Conservation (phyloP, 306 rosid genomes). For the Coriaria nepalensis region DNA sequence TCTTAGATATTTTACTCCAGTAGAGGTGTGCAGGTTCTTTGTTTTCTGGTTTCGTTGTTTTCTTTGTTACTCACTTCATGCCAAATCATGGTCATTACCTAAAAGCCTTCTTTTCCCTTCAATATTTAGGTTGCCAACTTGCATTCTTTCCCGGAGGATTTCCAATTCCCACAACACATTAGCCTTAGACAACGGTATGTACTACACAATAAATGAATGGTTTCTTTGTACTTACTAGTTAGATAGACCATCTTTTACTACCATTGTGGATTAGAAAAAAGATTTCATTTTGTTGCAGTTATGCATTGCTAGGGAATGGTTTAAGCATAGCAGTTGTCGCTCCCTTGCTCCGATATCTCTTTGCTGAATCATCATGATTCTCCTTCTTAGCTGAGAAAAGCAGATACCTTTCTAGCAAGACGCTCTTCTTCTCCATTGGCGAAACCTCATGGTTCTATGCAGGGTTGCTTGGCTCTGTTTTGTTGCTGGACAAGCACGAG, state of each 20-base stretch:
- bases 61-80: conserved; percentile 2
- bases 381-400: too few relatives aligned
- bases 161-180: conserved; percentile 60
- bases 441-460: too few relatives aligned
- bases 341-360: conserved; percentile 60
- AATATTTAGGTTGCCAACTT: conserved; percentile 64
- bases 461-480: too few relatives aligned
- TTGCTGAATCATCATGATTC: conserved; percentile 29
- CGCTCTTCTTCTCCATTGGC: too few relatives aligned
- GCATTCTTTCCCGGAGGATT: conserved; percentile 72
- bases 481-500: too few relatives aligned
- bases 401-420: too few relatives aligned
- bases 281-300: conserved; percentile 34
- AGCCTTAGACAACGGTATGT: conserved; percentile 79
- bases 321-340: conserved; percentile 80
- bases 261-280: neutral
- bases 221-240: conserved; percentile 2
- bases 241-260: neutral
- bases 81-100: conserved; percentile 1
- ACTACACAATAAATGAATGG: neutral
- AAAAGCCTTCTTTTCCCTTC: conserved; percentile 4
- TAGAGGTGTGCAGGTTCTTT: conserved; percentile 47
- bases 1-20: conserved; percentile 76
- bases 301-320: conserved; percentile 83
- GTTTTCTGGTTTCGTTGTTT: conserved; percentile 1